Conservation (phyloP, 192 early-diverging fungal species). For the Paraglomus occultum region DNA sequence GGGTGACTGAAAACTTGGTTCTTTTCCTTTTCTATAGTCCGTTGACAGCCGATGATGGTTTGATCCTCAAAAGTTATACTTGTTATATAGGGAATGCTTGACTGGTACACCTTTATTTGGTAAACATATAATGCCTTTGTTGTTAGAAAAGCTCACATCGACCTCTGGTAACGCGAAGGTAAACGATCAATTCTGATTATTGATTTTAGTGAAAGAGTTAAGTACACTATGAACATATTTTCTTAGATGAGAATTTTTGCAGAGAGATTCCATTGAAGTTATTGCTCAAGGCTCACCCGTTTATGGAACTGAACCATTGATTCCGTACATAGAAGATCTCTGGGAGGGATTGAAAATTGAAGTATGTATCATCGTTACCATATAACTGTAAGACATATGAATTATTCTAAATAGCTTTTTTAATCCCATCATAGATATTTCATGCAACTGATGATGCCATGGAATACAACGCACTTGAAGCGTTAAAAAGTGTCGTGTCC, state of each 20-base stretch:
- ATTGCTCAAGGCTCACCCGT: conserved; percentile 74
- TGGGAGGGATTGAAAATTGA: conserved; percentile 75
- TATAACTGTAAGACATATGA: not conserved
- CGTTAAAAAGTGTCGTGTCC: conserved; percentile 59
- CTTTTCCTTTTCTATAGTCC: too few species aligned
- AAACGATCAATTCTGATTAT: not conserved
- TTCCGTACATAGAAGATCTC: conserved; percentile 66
- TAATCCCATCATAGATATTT: conserved; percentile 55
- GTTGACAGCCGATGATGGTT: too few species aligned
- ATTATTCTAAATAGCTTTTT: not conserved
- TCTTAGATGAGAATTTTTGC: conserved; percentile 26
- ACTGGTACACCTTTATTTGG: conserved; percentile 76
- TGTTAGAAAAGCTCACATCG: conserved; percentile 90
- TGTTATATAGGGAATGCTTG: conserved; percentile 60
- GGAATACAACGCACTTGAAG: conserved; percentile 63
- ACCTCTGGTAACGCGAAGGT: conserved; percentile 87
- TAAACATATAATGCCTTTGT: conserved; percentile 77
- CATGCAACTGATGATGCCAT: conserved; percentile 71
- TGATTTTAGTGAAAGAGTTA: conserved; percentile 25
- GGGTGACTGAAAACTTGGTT: too few species aligned
- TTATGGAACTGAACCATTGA: conserved; percentile 69
- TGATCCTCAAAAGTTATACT: not conserved
- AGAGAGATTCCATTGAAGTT: conserved; percentile 91
- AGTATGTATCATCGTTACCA: conserved; percentile 32
- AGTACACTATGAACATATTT: conserved; percentile 31